A percentile compares a stretch with the other conserved stretches of the same genome.
Evolutionary conservation across 805 yeast genomes (phyloP).

Genomic region (Hanseniaspora thailandica): DNA sequence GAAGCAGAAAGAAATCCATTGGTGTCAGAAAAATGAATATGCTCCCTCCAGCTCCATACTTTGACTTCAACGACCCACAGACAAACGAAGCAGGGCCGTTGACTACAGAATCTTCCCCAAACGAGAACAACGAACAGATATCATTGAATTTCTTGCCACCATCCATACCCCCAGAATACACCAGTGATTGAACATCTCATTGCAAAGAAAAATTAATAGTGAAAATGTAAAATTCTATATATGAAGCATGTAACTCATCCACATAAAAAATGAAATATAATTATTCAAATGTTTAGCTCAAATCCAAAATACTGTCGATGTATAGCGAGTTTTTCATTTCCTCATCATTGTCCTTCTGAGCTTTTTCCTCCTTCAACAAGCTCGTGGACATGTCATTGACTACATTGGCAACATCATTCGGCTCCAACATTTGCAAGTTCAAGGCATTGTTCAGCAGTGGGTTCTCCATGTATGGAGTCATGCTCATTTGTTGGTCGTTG

Average conservation of each 20-base stretch:
- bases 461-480: conserved; percentile 7
- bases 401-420: not conserved
- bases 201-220: not conserved
- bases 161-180: conserved; percentile 31
- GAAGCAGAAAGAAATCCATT: conserved; percentile 10
- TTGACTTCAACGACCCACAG: conserved; percentile 23
- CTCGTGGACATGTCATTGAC: not conserved
- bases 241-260: not conserved
- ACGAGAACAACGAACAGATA: conserved; percentile 24
- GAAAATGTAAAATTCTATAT: not conserved
- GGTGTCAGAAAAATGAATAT: not conserved
- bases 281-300: not conserved
- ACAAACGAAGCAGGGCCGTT: conserved; percentile 16
- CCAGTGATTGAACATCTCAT: conserved; percentile 19
- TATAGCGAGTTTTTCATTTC: conserved; percentile 12
- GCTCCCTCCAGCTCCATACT: conserved; percentile 29
- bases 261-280: not conserved
- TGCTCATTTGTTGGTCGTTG: not conserved
- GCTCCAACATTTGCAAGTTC: not conserved
- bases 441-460: not conserved
- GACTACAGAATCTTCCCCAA: not conserved
- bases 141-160: conserved; percentile 28
- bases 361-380: not conserved
- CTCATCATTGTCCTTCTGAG: not conserved
- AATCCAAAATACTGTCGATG: conserved; percentile 13